Base-by-base conservation (phyloP, 495 filamentous ascomycete genomes). In the Choiromyces venosus region DNA sequence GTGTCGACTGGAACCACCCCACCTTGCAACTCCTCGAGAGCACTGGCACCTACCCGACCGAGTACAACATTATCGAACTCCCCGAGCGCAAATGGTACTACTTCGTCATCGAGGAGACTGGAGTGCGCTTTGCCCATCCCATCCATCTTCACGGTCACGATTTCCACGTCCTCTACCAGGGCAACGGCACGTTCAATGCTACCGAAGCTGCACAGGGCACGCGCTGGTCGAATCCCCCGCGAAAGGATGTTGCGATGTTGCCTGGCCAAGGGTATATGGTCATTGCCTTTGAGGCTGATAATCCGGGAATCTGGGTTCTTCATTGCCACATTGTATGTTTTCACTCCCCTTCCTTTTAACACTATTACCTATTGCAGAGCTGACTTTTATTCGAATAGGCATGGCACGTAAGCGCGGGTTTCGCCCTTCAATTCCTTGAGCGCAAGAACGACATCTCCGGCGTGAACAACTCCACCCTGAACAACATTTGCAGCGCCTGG, bases 231-330 rank as follows among this genome's bases (percentile, higher is more conserved):
- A 87, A 85, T 74, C 87, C 89, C 5, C 85, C 87, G 8, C 85
- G 89, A 7, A 84, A 90, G 14, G 90, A 92, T 74, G 87, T 86
- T 6, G 88, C 88, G 2, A 80, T 88, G 74, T 77, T 92, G 0
- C 85, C 85, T 1, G 83, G 81, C 9, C 78, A 74, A 70, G 88
- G 86, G 6, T 82, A 85, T 77, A 72, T 87, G 65, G 82, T 87
- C 16, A 82, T 89, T 3, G 87, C 83, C 14, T 89, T 89, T 78
- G 82, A 86, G 82, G 86, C 86, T 19, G 86, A 89, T 72, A 89
- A 89, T 74, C 86, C 87, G 33, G 81, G 81, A 10, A 70, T 82
- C 39, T 82, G 79, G 79, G 39, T 80, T 38, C 77, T 82, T 69
- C 81, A 82, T 61, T 82, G 81, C 66, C 81, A 82, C 65, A 82